Evolutionary conservation across 2,329 filamentous ascomycete genomes (phyloP).

Genomic region (Trichothecium sympodiale): DNA sequence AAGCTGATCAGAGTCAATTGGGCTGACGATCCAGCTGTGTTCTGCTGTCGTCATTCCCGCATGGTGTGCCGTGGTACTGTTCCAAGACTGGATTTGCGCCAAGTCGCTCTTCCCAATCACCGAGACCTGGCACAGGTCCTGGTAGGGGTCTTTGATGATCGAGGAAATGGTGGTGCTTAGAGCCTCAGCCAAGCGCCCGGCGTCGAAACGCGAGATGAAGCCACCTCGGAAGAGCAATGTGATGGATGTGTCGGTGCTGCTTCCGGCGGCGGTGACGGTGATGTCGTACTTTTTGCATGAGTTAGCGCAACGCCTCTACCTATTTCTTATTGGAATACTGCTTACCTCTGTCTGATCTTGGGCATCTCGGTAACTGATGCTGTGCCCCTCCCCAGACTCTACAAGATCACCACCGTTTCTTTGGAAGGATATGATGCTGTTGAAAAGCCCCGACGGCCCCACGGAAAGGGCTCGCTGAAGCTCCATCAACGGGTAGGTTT

Average conservation of each 20-base stretch:
- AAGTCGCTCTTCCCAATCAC: background rate
- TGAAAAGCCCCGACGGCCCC: slow-evolving; percentile 6
- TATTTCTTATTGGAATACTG: too few relatives aligned
- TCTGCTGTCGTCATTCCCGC: background rate
- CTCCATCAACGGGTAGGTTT: slow-evolving; percentile 6
- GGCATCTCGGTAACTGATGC: background rate
- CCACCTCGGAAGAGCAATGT: background rate
- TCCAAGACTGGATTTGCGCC: background rate
- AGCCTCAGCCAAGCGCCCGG: background rate
- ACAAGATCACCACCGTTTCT: background rate
- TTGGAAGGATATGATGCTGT: slow-evolving; percentile 7
- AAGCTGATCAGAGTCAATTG: background rate
- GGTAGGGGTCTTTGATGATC: background rate
- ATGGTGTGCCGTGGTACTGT: background rate
- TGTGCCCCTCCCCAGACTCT: background rate
- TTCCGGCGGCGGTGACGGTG: background rate
- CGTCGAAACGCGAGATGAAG: background rate
- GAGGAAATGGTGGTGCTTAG: background rate
- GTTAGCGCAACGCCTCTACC: too few relatives aligned
- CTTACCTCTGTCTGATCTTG: background rate
- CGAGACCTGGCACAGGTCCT: background rate
- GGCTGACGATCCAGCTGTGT: slow-evolving; percentile 9
- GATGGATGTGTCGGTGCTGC: background rate
- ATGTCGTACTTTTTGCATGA: background rate
- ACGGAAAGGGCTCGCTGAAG: slow-evolving; percentile 4